Conservation (phyloP, 2,329 filamentous ascomycete species). For the Cercospora sesami region DNA sequence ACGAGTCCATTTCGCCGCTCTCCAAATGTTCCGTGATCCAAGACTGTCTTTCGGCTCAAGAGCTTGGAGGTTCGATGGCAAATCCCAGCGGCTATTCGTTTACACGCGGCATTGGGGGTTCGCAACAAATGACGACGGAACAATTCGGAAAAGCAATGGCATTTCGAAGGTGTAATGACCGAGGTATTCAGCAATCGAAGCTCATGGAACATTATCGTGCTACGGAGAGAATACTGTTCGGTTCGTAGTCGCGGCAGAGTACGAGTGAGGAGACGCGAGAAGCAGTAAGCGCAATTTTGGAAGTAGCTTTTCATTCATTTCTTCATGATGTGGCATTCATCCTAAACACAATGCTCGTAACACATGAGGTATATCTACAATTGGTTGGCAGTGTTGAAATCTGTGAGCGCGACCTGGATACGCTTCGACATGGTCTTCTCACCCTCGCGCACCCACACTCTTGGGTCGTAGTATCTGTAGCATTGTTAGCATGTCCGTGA, state of each 20-base stretch:
- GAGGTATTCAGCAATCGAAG: constrained; percentile 4
- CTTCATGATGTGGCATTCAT: constrained; percentile 6
- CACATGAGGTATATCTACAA: constrained; percentile 54
- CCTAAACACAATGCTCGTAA: constrained; percentile 7
- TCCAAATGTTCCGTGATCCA: not conserved
- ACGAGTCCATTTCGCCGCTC: not conserved
- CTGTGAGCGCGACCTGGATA: constrained; percentile 75
- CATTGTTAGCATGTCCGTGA: constrained; percentile 28
- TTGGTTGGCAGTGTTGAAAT: constrained; percentile 85
- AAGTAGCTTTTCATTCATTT: constrained; percentile 13
- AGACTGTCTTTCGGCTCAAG: not conserved
- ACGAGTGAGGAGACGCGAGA: not conserved
- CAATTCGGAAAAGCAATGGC: not conserved
- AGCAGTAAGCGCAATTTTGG: not conserved
- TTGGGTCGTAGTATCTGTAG: constrained; percentile 61
- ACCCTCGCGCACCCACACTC: constrained; percentile 93
- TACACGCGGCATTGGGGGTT: constrained; percentile 5
- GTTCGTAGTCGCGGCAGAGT: not conserved
- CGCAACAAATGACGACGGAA: not conserved
- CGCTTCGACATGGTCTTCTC: constrained; percentile 94
- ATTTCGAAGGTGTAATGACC: constrained; percentile 11
- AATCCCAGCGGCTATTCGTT: constrained; percentile 1
- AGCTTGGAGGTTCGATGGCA: not conserved
- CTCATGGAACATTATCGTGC: not conserved
- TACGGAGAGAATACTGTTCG: not conserved